Conservation (phyloP, 1,284 basidiomycete genomes). For the Trichosporon asahii region DNA sequence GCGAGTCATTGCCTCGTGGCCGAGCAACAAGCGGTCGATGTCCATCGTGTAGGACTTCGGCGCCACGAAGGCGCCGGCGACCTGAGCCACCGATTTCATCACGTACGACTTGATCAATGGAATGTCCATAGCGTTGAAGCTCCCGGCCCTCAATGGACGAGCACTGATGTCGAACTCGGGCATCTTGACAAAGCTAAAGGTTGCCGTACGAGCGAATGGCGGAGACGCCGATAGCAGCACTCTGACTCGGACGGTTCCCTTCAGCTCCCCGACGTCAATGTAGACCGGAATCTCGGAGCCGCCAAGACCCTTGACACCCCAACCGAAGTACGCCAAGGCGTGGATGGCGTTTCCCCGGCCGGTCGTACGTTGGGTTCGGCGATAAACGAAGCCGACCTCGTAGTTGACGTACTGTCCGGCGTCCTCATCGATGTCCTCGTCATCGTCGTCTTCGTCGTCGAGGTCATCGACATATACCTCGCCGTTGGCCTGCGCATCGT, state of each 20-base stretch:
- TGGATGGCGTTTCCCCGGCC: slow-evolving; percentile 46
- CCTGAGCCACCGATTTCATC: slow-evolving; percentile 44
- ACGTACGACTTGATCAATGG: slow-evolving; percentile 49
- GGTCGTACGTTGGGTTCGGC: slow-evolving; percentile 26
- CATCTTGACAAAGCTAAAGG: slow-evolving; percentile 46
- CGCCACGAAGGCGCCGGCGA: slow-evolving; percentile 46
- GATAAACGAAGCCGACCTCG: slow-evolving; percentile 48
- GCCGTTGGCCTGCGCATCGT: neutral
- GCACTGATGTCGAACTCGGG: slow-evolving; percentile 52
- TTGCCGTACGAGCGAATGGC: slow-evolving; percentile 48
- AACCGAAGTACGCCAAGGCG: slow-evolving; percentile 47
- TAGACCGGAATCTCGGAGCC: slow-evolving; percentile 46
- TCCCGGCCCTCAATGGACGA: slow-evolving; percentile 43
- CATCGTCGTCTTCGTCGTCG: neutral
- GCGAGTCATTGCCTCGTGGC: slow-evolving; percentile 39
- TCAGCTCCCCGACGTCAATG: slow-evolving; percentile 42
- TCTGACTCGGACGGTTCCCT: slow-evolving; percentile 39
- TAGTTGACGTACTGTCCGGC: slow-evolving; percentile 50
- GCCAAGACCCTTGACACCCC: slow-evolving; percentile 48
- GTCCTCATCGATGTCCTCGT: slow-evolving; percentile 28
- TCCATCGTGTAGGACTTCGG: slow-evolving; percentile 49
- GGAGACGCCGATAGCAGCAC: slow-evolving; percentile 49
- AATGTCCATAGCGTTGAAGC: slow-evolving; percentile 51
- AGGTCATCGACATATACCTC: neutral
- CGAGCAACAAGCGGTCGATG: slow-evolving; percentile 49